Base-by-base conservation (phyloP, 371 early-diverging fungal species). In the Mortierella sp. region DNA sequence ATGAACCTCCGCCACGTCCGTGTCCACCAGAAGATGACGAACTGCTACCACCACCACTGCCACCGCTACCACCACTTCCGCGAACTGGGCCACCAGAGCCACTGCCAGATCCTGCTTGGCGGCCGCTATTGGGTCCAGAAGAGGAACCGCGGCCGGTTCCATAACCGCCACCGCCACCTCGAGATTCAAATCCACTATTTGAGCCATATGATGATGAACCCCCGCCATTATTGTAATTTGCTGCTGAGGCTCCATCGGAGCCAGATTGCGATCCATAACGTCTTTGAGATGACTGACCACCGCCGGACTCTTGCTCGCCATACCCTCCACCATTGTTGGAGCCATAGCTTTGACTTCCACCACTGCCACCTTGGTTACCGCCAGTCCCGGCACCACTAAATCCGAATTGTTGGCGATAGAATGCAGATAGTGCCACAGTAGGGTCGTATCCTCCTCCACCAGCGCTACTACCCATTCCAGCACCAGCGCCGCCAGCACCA, bases 31-130 rank as follows among this genome's bases (percentile, higher is more conserved):
- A 60, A 15, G 81, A 75, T 24, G 80, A 67, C 19, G 58, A 15
- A 5, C 70, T 33, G 4, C 74, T 57, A 22, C 82, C 69, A 15
- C 68, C 50, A n/a, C 69, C 43, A 19, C 59, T 61, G 3, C 65
- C 52, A 21, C 71, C 40, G 15, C 69, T 33, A 21, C 69, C 50
- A 10, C 61, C 63, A 4, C 65, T 64, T 24, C 73, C 70, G 33
- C 84, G 83, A 22, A 84, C 84, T 36, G 83, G 77, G n/a, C 77
- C 72, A 43, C 71, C 66, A 32, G 80, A 70, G 63, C 86, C 67
- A 33, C 78, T 74, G 47, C 81, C 69, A 10, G 80, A 69, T 47
- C 73, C 65, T 50, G 75, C 69, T 52, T 75, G 78, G 15, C 83
- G 70, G 16, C 69, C 70, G 43, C 75, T 70, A 53, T 69, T 58